A percentile compares a stretch with the other conserved stretches of the same genome.
Evolutionary conservation across 169 alveolate species (phyloP).

Genomic region (Babesia sp.): DNA sequence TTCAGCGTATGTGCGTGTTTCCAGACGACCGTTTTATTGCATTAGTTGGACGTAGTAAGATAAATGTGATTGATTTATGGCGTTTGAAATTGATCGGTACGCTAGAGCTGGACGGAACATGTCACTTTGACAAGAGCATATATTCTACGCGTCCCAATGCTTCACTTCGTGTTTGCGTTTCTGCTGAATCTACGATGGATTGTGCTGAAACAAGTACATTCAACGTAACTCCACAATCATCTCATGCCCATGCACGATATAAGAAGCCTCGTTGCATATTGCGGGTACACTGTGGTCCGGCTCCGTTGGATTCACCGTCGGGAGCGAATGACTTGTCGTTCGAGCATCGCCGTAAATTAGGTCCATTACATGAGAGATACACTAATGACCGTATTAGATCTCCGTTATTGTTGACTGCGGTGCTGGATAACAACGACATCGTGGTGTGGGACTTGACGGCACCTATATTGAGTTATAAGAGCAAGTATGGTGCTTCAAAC

Average conservation of each 20-base stretch:
- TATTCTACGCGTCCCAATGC: background rate
- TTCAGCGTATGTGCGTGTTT: conserved; percentile 46
- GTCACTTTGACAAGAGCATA: conserved; percentile 19
- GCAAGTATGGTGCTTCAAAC: conserved; percentile 18
- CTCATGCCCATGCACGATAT: background rate
- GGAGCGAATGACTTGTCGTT: background rate
- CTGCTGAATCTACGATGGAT: background rate
- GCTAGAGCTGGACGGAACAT: conserved; percentile 33
- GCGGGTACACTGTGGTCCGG: conserved; percentile 12
- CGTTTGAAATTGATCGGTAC: conserved; percentile 54
- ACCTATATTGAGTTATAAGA: conserved; percentile 37
- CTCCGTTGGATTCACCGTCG: background rate
- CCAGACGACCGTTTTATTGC: conserved; percentile 68
- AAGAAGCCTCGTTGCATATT: conserved; percentile 10
- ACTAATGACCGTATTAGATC: background rate
- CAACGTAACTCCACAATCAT: background rate
- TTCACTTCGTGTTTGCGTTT: background rate
- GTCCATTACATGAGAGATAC: background rate
- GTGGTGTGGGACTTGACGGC: conserved; percentile 62
- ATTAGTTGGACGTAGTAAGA: conserved; percentile 48
- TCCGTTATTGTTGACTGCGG: conserved; percentile 29
- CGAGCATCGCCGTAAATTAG: background rate
- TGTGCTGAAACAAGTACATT: conserved; percentile 10
- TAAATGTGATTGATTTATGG: conserved; percentile 64
- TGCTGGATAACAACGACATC: conserved; percentile 56